Conservation (phyloP, 1,284 basidiomycete genomes). For the Peniophora sp. region DNA sequence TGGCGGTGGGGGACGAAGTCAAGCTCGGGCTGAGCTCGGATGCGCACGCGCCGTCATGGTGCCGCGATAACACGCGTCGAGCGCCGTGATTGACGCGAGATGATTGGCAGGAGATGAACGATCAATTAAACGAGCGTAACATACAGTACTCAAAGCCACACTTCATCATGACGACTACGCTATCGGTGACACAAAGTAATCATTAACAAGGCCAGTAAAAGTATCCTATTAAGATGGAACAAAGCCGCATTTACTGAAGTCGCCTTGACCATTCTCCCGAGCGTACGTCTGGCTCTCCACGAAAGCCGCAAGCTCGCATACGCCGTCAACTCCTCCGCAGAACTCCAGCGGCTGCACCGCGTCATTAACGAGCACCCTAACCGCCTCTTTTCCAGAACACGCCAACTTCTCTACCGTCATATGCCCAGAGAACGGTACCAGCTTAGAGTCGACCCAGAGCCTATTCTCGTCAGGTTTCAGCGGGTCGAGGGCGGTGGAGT, state of each 20-base stretch:
- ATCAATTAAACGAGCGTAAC: too few relatives aligned
- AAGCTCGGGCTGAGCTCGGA: too few relatives aligned
- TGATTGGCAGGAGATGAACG: too few relatives aligned
- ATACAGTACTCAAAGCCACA: too few relatives aligned
- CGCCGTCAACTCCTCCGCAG: slow-evolving; percentile 44
- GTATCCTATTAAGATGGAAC: neutral
- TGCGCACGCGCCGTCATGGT: too few relatives aligned
- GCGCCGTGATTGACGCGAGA: too few relatives aligned
- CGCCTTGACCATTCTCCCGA: slow-evolving; percentile 53
- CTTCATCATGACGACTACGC: too few relatives aligned
- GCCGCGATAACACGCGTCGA: too few relatives aligned
- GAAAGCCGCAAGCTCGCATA: slow-evolving; percentile 63
- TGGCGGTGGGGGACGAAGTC: neutral
- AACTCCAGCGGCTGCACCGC: slow-evolving; percentile 56
- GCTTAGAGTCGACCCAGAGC: slow-evolving; percentile 49
- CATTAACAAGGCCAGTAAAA: too few relatives aligned
- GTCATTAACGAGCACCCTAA: slow-evolving; percentile 63
- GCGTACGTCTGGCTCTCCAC: slow-evolving; percentile 67
- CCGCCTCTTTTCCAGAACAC: slow-evolving; percentile 39
- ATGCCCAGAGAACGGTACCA: slow-evolving; percentile 59
- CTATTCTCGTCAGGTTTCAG: slow-evolving; percentile 27
- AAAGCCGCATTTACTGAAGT: slow-evolving; percentile 49
- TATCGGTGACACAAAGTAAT: too few relatives aligned
- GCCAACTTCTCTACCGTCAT: slow-evolving; percentile 56
- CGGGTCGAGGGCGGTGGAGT: slow-evolving; percentile 36